phyloP scores from a whole-genome alignment of 2,329 filamentous ascomycete species.

The Bipolaris sorokiniana region DNA sequence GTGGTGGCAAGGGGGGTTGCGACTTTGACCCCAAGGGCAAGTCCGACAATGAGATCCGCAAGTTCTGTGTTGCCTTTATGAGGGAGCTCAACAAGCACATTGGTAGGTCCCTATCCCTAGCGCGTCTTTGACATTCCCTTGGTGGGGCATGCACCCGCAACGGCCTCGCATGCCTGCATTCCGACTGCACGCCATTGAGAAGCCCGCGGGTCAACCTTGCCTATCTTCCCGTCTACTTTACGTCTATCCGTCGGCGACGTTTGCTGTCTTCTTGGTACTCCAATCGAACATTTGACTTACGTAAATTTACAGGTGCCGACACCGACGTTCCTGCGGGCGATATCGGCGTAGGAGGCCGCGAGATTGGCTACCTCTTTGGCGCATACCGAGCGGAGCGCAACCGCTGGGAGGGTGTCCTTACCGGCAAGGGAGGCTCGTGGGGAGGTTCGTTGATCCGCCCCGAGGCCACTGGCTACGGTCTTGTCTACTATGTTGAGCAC shows the following conservation, averaged over 20 bases:
- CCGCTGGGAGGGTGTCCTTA: slow-evolving; percentile 94
- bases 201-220: slow-evolving; percentile 7
- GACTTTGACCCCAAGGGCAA: slow-evolving; percentile 99
- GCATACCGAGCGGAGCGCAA: slow-evolving; percentile 88
- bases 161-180: slow-evolving; percentile 18
- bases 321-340: slow-evolving; percentile 97
- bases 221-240: too few relatives aligned
- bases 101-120: slow-evolving; percentile 33
- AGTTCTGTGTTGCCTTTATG: slow-evolving; percentile 97
- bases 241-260: slow-evolving; percentile 10
- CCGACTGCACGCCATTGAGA: slow-evolving; percentile 23
- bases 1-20: slow-evolving; percentile 95
- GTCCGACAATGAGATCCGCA: slow-evolving; percentile 94
- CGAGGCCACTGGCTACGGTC: slow-evolving; percentile 94
- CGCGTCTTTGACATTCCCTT: slow-evolving; percentile 11
- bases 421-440: slow-evolving; percentile 92
- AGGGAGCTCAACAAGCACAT: slow-evolving; percentile 94
- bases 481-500: slow-evolving; percentile 71
- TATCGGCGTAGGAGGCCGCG: slow-evolving; percentile 89
- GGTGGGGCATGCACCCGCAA: slow-evolving; percentile 22
- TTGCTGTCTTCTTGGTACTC: slow-evolving; percentile 6
- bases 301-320: slow-evolving; percentile 66
- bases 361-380: slow-evolving; percentile 95
- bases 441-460: slow-evolving; percentile 93
- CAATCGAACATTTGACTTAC: slow-evolving; percentile 49